Evolutionary conservation across 345 rosid species (phyloP).

Genomic region (Linum usitatissimum): DNA sequence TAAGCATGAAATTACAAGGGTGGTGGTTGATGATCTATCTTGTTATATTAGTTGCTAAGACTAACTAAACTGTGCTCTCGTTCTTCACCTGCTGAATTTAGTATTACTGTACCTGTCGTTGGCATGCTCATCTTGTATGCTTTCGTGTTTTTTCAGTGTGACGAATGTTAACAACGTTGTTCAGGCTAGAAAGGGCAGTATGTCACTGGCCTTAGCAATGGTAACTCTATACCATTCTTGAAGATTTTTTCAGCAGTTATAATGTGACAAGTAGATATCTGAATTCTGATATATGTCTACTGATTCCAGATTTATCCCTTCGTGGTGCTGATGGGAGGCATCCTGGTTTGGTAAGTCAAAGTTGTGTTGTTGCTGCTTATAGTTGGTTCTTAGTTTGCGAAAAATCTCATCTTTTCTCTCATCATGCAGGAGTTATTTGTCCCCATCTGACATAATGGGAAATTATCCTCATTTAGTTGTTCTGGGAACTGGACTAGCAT

Average conservation of each 20-base stretch:
- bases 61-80: neutral
- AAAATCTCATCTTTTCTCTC: conserved; percentile 10
- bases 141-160: conserved; percentile 33
- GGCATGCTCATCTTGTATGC: neutral
- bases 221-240: conserved; percentile 27
- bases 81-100: conserved; percentile 7
- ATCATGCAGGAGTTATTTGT: conserved; percentile 54
- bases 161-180: conserved; percentile 72
- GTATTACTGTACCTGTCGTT: neutral
- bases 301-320: conserved; percentile 70
- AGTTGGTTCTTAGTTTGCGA: neutral
- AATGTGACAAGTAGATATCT: conserved; percentile 10
- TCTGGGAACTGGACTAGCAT: conserved; percentile 94
- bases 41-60: neutral
- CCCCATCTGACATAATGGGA: conserved; percentile 67
- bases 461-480: conserved; percentile 83
- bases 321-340: conserved; percentile 59
- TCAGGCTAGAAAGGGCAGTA: conserved; percentile 73
- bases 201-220: conserved; percentile 86
- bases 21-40: neutral
- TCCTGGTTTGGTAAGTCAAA: conserved; percentile 58
- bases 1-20: conserved; percentile 26
- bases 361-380: neutral
- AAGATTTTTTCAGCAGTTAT: neutral
- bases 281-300: conserved; percentile 12